Evolutionary conservation across 805 yeast species (phyloP).

Genomic region (Starmerella bombicola): DNA sequence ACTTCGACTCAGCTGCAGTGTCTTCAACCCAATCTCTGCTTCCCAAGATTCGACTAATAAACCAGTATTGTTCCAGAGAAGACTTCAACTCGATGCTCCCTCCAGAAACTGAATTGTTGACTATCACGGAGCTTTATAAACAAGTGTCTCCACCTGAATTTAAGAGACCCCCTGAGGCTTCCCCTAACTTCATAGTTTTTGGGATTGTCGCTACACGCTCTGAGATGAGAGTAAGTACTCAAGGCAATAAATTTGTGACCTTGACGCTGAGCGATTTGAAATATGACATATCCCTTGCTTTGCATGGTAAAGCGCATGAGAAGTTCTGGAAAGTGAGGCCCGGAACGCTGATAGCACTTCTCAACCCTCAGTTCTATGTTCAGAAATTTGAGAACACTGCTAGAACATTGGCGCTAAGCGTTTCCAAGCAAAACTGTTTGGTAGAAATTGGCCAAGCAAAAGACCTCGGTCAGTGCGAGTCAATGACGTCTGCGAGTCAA

Average conservation of each 20-base stretch:
- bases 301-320: constrained; percentile 57
- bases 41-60: constrained; percentile 15
- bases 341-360: constrained; percentile 61
- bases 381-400: constrained; percentile 14
- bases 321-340: constrained; percentile 59
- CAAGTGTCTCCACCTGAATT: constrained; percentile 59
- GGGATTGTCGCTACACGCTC: constrained; percentile 56
- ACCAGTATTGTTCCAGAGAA: constrained; percentile 12
- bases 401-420: constrained; percentile 36
- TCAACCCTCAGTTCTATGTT: constrained; percentile 54
- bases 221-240: constrained; percentile 33
- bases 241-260: constrained; percentile 43
- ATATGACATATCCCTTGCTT: constrained; percentile 43
- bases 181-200: constrained; percentile 62
- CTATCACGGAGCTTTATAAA: constrained; percentile 15
- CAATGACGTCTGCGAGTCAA: constrained; percentile 34
- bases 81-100: constrained; percentile 10
- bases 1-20: constrained; percentile 3
- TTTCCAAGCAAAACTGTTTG: constrained; percentile 42
- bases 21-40: constrained; percentile 9
- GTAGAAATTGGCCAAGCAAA: constrained; percentile 62
- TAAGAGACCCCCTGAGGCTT: constrained; percentile 45
- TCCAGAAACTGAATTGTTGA: constrained; percentile 8
- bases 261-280: constrained; percentile 57
- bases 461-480: constrained; percentile 56